Evolutionary conservation across 192 early-diverging fungal genomes (phyloP), one percentile per base, ranked within the genome.

Genomic region (Podila verticillata): DNA sequence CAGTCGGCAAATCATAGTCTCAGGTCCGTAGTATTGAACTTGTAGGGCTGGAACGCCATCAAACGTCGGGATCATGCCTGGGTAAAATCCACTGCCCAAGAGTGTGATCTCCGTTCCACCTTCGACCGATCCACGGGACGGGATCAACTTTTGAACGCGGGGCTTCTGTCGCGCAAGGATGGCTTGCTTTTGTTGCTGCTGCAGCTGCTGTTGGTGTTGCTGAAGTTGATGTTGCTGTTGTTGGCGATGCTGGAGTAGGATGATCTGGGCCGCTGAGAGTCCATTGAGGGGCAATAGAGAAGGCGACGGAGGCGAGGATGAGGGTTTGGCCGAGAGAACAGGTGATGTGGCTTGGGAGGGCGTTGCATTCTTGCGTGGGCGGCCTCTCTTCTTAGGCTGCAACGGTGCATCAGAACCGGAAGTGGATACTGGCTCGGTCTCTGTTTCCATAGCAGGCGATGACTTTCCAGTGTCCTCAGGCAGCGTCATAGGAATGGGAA

Each of bases 91-190:
- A 10, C 85, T 86, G 3, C 94, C 94, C 7, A 90, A 68, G 13
- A 96, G 82, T 22, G 93, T 92, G 17, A 95, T 83, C 48, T 91
- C 92, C 7, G 88, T 68, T 9, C 93, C 94, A n/a, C 94, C 94
- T 54, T 86, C 87, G 22, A 94, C 79, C 0, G 94, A 92, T 5
- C 94, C 94, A 65, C 93, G 90, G n/a, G 86, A 83, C 4, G 94
- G 94, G 57, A 91, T 88, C 61, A 95, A 72, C 61, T 91, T 86
- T 60, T 84, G 86, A 19, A 95, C 87, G 29, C 86, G 73, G 24
- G 88, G 84, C 36, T 72, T 80, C 39, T 80, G 77, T 39, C 77
- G 77, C 24, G 77, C 77, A 13, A 80, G 54, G 39, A 80, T 80
- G 17, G 77, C 77, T 29, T 80, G 77, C 61, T 80, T 80, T 49